Percentiles rank a stretch among this genome's conserved stretches.
These are phyloP conservation scores for Sugiyamaella neomexicana DNA, from an alignment of 1,139 yeast species.

Conservation along the genomic window DNA sequence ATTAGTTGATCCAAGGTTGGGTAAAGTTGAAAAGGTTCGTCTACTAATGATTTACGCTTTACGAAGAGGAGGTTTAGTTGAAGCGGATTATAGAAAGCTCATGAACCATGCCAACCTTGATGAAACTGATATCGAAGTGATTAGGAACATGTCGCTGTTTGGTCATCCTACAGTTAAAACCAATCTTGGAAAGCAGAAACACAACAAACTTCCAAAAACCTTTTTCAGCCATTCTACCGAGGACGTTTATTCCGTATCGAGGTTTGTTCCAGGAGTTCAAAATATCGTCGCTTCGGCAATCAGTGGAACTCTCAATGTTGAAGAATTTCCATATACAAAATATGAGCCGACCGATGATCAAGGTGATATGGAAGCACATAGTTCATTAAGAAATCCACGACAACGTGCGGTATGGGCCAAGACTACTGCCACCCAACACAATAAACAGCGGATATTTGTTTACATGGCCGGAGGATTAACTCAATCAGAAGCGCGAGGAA, in stretches of 20 bases:
- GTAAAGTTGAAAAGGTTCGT: slow-evolving; percentile 67
- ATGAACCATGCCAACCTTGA: slow-evolving; percentile 66
- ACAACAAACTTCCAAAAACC: slow-evolving; percentile 31
- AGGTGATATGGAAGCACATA: slow-evolving; percentile 38
- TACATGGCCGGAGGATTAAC: slow-evolving; percentile 90
- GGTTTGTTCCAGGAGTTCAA: slow-evolving; percentile 73
- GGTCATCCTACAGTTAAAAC: slow-evolving; percentile 67
- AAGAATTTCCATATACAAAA: slow-evolving; percentile 69
- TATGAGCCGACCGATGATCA: slow-evolving; percentile 69
- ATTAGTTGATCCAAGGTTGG: slow-evolving; percentile 52
- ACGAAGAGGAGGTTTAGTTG: slow-evolving; percentile 81
- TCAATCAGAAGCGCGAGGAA: slow-evolving; percentile 73
- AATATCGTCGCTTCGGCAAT: slow-evolving; percentile 54
- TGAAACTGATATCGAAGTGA: slow-evolving; percentile 59
- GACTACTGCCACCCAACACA: slow-evolving; percentile 48
- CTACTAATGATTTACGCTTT: slow-evolving; percentile 75
- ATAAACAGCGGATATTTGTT: slow-evolving; percentile 71
- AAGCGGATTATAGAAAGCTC: slow-evolving; percentile 69
- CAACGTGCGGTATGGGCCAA: slow-evolving; percentile 84
- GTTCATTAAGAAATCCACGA: slow-evolving; percentile 67
- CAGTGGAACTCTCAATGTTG: slow-evolving; percentile 53
- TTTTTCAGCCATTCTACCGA: slow-evolving; percentile 67
- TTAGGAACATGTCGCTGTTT: slow-evolving; percentile 62
- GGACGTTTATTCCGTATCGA: slow-evolving; percentile 69
- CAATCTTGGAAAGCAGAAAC: slow-evolving; percentile 30